Evolutionary conservation across 169 alveolate species (phyloP), one percentile per base, ranked within the genome.

Genomic region (Cryptosporidium baileyi): DNA sequence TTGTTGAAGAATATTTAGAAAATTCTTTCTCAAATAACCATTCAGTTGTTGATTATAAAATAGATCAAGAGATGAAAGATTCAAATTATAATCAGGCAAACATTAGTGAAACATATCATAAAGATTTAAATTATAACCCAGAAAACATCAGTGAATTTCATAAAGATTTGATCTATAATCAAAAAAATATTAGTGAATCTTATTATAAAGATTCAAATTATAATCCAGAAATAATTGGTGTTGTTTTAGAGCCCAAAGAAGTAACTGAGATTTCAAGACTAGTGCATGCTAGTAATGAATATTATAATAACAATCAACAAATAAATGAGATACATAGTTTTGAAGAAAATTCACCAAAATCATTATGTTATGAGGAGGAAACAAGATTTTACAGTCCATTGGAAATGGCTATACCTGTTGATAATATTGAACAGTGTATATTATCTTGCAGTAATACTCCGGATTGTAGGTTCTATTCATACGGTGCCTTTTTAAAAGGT

Each of bases 371-470:
- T 51, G 85, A 74, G 19, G 85, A 74, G 13, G 85, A 74, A 51
- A 74, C 85, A 4, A 74, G 85, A 22, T 74, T 54, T 32, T 74
- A 74, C 28, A 74, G 85, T 41, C 60, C 85, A 15, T n/a, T 74
- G 8, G 85, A 74, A 74, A 74, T 74, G 67, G 85, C 67, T 8
- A 51, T 74, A 38, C 85, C 85, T 4, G 85, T 74, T 1, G 85
- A 74, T 11, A 74, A 57, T 36, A 74, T 74, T 52, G 85, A 74
- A 1, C 85, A 74, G 15, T 74, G 85, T 28, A 74, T 74, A 9
- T 41, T 74, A 19, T 51, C 85, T 7, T 74, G 85, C 40, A 74
- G 85, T 57, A 74, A 74, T 13, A 74, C 85, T 19, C 82, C 85
- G 17, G 85, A 74, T 19, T 74, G 85, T 19, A 74, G 67, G 9